Evolutionary conservation across 2,329 filamentous ascomycete genomes (phyloP), one percentile per base, ranked within the genome.

Genomic region (Alternaria postmessia): DNA sequence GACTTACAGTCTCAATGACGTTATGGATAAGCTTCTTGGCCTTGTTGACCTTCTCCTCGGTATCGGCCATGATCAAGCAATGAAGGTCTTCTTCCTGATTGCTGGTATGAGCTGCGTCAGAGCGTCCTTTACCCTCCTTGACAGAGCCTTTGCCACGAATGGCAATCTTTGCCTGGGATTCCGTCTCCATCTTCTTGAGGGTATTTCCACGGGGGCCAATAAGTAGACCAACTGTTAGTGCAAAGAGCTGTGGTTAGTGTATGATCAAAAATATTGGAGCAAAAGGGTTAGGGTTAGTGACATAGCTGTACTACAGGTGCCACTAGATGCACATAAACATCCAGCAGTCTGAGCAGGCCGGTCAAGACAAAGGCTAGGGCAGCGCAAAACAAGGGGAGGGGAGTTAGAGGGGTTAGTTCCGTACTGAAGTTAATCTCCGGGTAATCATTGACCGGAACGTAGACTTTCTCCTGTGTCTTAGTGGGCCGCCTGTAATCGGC

Each of bases 341-440:
- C 64, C 60, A 66, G 65, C 63, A 69, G 65, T 66, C 70, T 75
- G 73, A 74, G 72, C 72, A 78, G 75, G 79, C 78, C 75, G 78
- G 82, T 80, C 79, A 82, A 74, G 74, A 78, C 69, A 68, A 78
- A 80, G 70, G 74, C 68, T 75, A 74, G 72, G 83, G 68, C 63
- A 59, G 62, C 65, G 79, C 84, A 81, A 83, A 76, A 78, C 71
- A 61, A 63, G 69, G 64, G 68, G 74, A 73, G 75, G 80, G 78
- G 80, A 79, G 75, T 75, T 75, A 76, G 89, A 93, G 93, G 93
- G 93, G 97, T 97, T 97, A 94, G 90, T 94, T 95, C 94, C 94
- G 94, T 97, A 99, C 95, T 99, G 93, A 99, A 99, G 91, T 99
- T 99, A 90, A 99, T 98, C 83, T 99, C 95, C 87, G 95, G 95